Evolutionary conservation across 306 rosid species (phyloP), one percentile per base, ranked within the genome.

Genomic region (Sesbania bispinosa): DNA sequence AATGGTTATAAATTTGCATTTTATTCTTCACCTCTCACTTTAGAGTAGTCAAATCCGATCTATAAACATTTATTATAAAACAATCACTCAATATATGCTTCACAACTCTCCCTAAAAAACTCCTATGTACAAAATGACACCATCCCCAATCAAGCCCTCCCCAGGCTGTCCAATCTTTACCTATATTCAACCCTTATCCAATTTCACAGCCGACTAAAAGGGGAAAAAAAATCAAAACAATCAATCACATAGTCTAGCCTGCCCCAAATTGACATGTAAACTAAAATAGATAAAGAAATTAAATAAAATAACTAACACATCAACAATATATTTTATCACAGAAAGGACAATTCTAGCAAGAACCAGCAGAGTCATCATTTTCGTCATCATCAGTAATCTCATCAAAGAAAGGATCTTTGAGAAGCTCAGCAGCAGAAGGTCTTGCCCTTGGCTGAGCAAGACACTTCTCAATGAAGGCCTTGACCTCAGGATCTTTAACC

Each of bases 371-470:
- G 3, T 45, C 66, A 14, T 78, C 78, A 3, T 60, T 38, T 21
- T 87, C 84, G 6, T 82, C 88, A 32, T 75, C 87, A 16, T 67
- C 79, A 33, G 80, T 69, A 48, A 89, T 33, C 33, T 87, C 97
- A 7, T 82, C 75, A 35, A 94, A 94, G 80, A 94, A 90, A 0
- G 96, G 60, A 39, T 93, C 90, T 7, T 29, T 64, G 69, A 93
- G 98, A 69, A 93, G 96, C 42, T 93, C 85, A 3, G 84, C 52
- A 0, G 98, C 96, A 2, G 97, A 87, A 14, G 96, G 98, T 14
- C 98, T 85, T 2, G 80, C 84, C 71, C 82, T 75, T 1, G 88
- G 93, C 39, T 84, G 89, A 8, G 92, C 89, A 2, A 93, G 89
- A 69, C 96, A 93, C 79, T 73, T 93, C 77, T 93, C 98, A 24